phyloP scores from a whole-genome alignment of 1,284 basidiomycete species.

The Cutaneotrichosporon dermatis region DNA sequence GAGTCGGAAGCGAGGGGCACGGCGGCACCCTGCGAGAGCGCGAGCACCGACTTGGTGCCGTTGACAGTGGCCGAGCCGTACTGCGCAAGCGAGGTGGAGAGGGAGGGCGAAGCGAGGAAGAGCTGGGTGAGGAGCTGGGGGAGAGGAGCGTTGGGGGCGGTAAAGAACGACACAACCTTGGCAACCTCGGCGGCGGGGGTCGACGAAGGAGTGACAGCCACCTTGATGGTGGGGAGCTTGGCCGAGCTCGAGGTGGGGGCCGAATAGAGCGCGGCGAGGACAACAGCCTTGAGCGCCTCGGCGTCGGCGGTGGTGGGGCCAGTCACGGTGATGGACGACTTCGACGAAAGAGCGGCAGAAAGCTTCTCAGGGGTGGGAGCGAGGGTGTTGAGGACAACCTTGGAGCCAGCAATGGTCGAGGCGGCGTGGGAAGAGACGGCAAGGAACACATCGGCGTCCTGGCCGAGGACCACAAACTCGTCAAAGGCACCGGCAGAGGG shows the following conservation, averaged over 20 bases:
- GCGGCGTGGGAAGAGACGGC: constrained; percentile 38
- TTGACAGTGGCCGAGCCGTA: constrained; percentile 45
- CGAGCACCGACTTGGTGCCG: constrained; percentile 47
- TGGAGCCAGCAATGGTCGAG: constrained; percentile 23
- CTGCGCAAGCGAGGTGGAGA: constrained; percentile 40
- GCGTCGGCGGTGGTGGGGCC: constrained; percentile 37
- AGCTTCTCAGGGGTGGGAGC: constrained; percentile 33
- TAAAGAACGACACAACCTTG: constrained; percentile 51
- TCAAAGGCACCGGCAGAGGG: constrained; percentile 27
- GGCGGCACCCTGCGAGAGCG: constrained; percentile 30
- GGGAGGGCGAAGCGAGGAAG: constrained; percentile 47
- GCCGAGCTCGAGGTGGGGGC: constrained; percentile 39
- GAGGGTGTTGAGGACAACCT: constrained; percentile 41
- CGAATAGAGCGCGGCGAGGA: constrained; percentile 53
- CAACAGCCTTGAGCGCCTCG: constrained; percentile 43
- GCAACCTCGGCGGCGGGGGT: constrained; percentile 20
- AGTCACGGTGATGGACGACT: constrained; percentile 38
- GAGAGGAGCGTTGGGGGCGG: constrained; percentile 40
- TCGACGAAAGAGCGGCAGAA: constrained; percentile 29
- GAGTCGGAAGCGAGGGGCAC: constrained; percentile 24
- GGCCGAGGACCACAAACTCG: constrained; percentile 29
- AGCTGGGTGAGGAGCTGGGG: constrained; percentile 47
- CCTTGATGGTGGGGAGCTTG: constrained; percentile 42
- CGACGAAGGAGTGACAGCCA: constrained; percentile 29
- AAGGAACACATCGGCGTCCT: constrained; percentile 31